Base-by-base conservation (phyloP, 805 yeast species). In the Saturnispora kantuleensis region DNA sequence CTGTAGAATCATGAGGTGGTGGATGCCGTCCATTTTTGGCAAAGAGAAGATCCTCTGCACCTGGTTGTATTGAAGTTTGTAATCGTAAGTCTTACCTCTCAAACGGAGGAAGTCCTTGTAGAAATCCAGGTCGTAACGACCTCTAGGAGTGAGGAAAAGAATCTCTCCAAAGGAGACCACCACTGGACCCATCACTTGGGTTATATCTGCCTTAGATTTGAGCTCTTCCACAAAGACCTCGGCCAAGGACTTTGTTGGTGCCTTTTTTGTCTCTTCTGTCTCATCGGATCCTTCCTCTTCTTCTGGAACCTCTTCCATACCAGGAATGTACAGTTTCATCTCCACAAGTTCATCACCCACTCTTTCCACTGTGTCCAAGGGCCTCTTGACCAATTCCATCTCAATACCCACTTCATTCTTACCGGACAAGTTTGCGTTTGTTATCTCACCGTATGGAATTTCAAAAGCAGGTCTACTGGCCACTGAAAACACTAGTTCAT, bases 341-440 rank as follows among this genome's bases (percentile, higher is more conserved):
- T 93, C 99, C 16, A 93, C 97, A 38, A 93, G 63, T 63, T 93
- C 97, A 62, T 93, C 99, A 40, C 98, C 98, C 1, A 95, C 85
- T 44, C 73, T 77, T 51, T 74, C 76, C 16, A 67, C 62, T 33
- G 71, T 76, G 17, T 69, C 71, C 46, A 75, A 45, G 34, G 42
- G 73, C 9, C 52, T 49, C 43, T 74, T 74, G 8, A 48, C 38
- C 36, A 79, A 65, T 53, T 78, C 81, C 57, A 93, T 71, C 62
- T 93, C 98, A 34, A 93, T 70, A 6, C 96, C 88, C 29, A 93
- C 96, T 63, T 93, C 99, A 57, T 83, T 83, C 57, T 86, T 89
- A 50, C 95, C 93, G 4, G 94, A 85, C 58, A 90, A 68, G 62
- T 90, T 93, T 12, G 95, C 77, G 63, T 94, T 93, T 50, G 79